Conservation (phyloP, 768 basidiomycete species). For the Daedaleopsis nitida region DNA sequence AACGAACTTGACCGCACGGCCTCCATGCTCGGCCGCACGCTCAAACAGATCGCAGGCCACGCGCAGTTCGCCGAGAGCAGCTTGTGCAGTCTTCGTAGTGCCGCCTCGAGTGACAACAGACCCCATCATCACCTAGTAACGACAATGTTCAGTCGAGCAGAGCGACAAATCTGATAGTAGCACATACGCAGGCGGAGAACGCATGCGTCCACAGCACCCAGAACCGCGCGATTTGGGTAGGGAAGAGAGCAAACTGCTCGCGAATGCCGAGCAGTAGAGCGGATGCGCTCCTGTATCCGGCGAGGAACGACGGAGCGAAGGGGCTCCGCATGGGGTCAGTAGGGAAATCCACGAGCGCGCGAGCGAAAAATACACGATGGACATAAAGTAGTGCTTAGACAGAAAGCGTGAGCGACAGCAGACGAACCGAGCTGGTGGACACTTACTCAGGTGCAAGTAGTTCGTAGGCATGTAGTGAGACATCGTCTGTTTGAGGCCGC, state of each 20-base stretch:
- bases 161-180: constrained; percentile 55
- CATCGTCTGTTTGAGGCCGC: constrained; percentile 64
- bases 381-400: constrained; percentile 67
- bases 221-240: constrained; percentile 60
- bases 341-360: constrained; percentile 67
- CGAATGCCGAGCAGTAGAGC: constrained; percentile 53
- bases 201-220: constrained; percentile 67
- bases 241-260: constrained; percentile 55
- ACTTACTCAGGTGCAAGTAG: constrained; percentile 69
- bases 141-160: constrained; percentile 41
- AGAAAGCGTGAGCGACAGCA: constrained; percentile 54
- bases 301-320: constrained; percentile 72
- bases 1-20: constrained; percentile 70
- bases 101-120: constrained; percentile 74
- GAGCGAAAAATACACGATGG: constrained; percentile 71
- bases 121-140: constrained; percentile 66
- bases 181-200: constrained; percentile 39
- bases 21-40: constrained; percentile 60
- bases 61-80: constrained; percentile 67
- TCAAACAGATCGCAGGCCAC: constrained; percentile 67
- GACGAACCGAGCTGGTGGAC: constrained; percentile 5
- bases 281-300: constrained; percentile 74
- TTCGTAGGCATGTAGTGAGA: constrained; percentile 75
- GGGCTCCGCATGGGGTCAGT: constrained; percentile 67
- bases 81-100: constrained; percentile 67